phyloP scores from a whole-genome alignment of 1,139 yeast genomes.

The Pneumocystis murina region DNA sequence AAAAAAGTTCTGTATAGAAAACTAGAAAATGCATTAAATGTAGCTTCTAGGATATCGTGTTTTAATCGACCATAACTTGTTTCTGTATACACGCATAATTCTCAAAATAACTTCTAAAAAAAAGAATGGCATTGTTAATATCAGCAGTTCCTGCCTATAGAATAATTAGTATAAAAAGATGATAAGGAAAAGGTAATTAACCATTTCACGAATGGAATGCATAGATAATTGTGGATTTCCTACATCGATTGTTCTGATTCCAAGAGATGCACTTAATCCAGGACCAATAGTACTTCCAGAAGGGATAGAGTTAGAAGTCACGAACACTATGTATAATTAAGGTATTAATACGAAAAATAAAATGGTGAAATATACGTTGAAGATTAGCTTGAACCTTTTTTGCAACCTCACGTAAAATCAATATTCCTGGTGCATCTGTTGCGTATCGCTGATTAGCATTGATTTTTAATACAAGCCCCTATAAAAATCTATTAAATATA shows the following conservation, averaged over 20 bases:
- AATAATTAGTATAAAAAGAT: neutral
- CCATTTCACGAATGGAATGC: slow-evolving; percentile 93
- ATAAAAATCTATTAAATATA: neutral
- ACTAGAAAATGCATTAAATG: neutral
- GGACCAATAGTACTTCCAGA: slow-evolving; percentile 98
- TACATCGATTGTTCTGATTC: slow-evolving; percentile 75
- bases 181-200: slow-evolving; percentile 33
- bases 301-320: slow-evolving; percentile 78
- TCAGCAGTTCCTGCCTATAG: slow-evolving; percentile 29
- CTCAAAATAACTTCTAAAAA: slow-evolving; percentile 31
- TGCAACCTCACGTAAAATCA: slow-evolving; percentile 60
- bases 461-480: slow-evolving; percentile 81
- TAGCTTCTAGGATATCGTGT: neutral
- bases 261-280: slow-evolving; percentile 72
- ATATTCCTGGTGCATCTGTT: slow-evolving; percentile 82
- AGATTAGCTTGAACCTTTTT: slow-evolving; percentile 39
- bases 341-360: neutral
- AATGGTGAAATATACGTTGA: slow-evolving; percentile 17
- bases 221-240: slow-evolving; percentile 91
- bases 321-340: slow-evolving; percentile 55
- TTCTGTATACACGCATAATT: neutral
- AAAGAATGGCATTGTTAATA: slow-evolving; percentile 42
- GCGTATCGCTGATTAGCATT: slow-evolving; percentile 94
- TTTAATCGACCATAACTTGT: neutral
- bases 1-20: neutral